Percentiles rank a stretch among this genome's conserved stretches.
phyloP scores from a whole-genome alignment of 208 protist species.

The Novymonas esmeraldas region DNA sequence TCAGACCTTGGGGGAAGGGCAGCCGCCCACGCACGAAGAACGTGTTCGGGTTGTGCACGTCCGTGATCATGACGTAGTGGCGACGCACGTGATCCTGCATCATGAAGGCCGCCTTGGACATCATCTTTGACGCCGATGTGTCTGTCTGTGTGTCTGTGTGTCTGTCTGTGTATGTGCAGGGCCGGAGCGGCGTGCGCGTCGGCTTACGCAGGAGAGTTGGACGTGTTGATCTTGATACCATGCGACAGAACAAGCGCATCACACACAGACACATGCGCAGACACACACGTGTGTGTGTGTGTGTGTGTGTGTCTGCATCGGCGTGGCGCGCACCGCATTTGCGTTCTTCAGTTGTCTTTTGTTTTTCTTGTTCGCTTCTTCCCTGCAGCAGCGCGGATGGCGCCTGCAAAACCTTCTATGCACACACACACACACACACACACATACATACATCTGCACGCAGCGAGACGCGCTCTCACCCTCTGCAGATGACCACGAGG shows the following conservation, averaged over 20 bases:
- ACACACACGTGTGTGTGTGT: no score
- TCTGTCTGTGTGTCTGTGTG: neutral
- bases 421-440: neutral
- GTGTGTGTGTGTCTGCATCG: no score
- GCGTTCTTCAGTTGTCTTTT: no score
- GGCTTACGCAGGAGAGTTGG: no score
- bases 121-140: constrained; percentile 48
- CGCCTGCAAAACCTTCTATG: neutral
- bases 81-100: constrained; percentile 84
- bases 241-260: no score
- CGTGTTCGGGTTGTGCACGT: constrained; percentile 49
- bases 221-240: no score
- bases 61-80: constrained; percentile 66
- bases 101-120: constrained; percentile 81
- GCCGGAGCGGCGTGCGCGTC: no score
- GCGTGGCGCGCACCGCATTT: no score
- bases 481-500: constrained; percentile 63
- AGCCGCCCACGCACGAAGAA: constrained; percentile 77
- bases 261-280: no score
- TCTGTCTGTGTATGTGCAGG: no score
- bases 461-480: constrained; percentile 6
- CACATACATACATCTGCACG: constrained; percentile 11
- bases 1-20: constrained; percentile 72
- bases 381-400: no score
- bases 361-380: no score